Conservation (phyloP, 345 rosid genomes). For the Abelmoschus esculentus region DNA sequence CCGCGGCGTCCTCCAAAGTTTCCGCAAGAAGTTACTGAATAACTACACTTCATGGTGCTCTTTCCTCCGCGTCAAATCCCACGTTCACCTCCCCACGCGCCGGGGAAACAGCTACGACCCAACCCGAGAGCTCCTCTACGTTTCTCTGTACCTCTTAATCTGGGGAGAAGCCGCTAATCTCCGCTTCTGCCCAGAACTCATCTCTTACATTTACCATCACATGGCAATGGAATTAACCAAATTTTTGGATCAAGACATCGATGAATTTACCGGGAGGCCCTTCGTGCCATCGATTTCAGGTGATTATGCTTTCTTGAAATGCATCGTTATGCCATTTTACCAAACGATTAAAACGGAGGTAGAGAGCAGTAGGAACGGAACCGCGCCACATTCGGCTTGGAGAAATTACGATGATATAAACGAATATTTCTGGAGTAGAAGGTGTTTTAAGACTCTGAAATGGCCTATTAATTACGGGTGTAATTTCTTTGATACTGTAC, state of each 20-base stretch:
- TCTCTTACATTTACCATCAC: constrained; percentile 52
- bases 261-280: constrained; percentile 47
- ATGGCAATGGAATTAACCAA: constrained; percentile 49
- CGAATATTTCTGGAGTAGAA: constrained; percentile 81
- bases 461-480: constrained; percentile 60
- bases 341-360: constrained; percentile 49
- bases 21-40: constrained; percentile 48
- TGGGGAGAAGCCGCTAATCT: constrained; percentile 69
- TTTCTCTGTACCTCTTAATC: constrained; percentile 39
- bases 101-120: constrained; percentile 22
- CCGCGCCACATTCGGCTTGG: constrained; percentile 75
- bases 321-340: constrained; percentile 62
- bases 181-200: constrained; percentile 48
- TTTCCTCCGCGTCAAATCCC: constrained; percentile 38
- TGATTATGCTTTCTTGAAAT: constrained; percentile 49
- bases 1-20: constrained; percentile 46
- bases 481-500: constrained; percentile 36
- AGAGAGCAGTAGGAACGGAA: constrained; percentile 60
- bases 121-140: constrained; percentile 48
- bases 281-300: constrained; percentile 47
- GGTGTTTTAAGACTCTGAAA: constrained; percentile 61
- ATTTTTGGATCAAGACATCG: constrained; percentile 31
- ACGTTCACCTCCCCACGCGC: constrained; percentile 25
- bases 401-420: constrained; percentile 88
- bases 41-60: constrained; percentile 84